These are phyloP conservation scores for Dioscorea cayenensis DNA, from an alignment of 116 monocot genomes.

Conservation along the genomic window DNA sequence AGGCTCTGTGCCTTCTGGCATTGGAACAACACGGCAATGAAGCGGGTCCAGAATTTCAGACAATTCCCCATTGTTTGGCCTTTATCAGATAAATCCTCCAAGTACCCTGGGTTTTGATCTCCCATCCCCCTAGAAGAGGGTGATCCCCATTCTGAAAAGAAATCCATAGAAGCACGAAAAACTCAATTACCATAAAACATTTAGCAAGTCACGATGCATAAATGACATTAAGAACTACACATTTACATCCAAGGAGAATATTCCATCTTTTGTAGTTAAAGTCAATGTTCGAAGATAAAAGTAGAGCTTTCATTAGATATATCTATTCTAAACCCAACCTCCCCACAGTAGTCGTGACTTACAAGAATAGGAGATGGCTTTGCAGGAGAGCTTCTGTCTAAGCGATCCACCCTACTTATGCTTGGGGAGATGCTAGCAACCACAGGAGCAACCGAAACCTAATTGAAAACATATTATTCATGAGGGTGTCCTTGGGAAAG, in stretches of 20 bases:
- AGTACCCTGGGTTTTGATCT: conserved; percentile 36
- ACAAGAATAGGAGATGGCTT: conserved; percentile 45
- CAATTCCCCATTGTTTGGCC: conserved; percentile 37
- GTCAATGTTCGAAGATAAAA: not conserved
- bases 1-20: not conserved
- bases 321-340: no score
- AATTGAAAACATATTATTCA: conserved; percentile 4
- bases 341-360: conserved; percentile 8
- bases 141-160: conserved; percentile 51
- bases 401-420: conserved; percentile 38
- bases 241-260: not conserved
- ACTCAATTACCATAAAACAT: not conserved
- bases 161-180: not conserved
- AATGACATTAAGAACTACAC: conserved; percentile 30
- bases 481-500: not conserved
- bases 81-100: conserved; percentile 51
- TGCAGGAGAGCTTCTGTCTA: conserved; percentile 68
- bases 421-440: conserved; percentile 38
- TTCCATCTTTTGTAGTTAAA: not conserved
- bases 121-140: conserved; percentile 28
- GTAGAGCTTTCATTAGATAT: not conserved
- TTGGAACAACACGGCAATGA: conserved; percentile 14
- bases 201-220: not conserved
- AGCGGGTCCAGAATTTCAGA: conserved; percentile 47
- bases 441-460: conserved; percentile 51